phyloP scores from a whole-genome alignment of 129 eudicot genomes.

The Lactuca sativa region DNA sequence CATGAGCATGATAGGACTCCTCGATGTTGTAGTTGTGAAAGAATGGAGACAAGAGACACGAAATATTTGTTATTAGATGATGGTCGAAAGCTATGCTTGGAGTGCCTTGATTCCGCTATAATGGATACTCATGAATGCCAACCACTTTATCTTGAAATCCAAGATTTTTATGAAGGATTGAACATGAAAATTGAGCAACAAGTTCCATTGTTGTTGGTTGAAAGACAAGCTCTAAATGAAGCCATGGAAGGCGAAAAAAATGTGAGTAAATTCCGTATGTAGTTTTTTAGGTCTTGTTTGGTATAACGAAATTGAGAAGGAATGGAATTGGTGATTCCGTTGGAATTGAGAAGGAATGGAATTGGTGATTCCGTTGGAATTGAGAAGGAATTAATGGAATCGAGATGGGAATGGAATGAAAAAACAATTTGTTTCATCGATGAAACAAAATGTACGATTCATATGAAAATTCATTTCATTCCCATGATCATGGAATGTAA shows the following conservation, averaged over 20 bases:
- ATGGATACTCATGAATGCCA: slow-evolving; percentile 49
- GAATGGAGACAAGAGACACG: slow-evolving; percentile 41
- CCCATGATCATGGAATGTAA: too few relatives aligned
- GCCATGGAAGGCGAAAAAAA: slow-evolving; percentile 42
- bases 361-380: too few relatives aligned
- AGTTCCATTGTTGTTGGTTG: slow-evolving; percentile 42
- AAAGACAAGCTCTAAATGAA: slow-evolving; percentile 44
- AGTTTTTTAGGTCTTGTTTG: too few relatives aligned
- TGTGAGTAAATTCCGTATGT: slow-evolving; percentile 10
- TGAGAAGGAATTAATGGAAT: background rate
- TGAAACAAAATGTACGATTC: too few relatives aligned
- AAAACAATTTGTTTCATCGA: too few relatives aligned
- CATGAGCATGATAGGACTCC: slow-evolving; percentile 42
- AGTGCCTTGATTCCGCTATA: slow-evolving; percentile 47
- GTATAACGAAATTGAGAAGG: background rate
- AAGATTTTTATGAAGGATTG: slow-evolving; percentile 42
- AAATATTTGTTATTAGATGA: slow-evolving; percentile 36
- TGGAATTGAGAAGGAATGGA: background rate
- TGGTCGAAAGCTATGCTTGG: slow-evolving; percentile 39
- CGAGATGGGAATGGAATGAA: too few relatives aligned
- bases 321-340: background rate
- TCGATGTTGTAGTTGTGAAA: slow-evolving; percentile 40
- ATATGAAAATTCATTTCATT: too few relatives aligned
- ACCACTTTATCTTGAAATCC: slow-evolving; percentile 41
- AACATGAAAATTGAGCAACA: slow-evolving; percentile 47